phyloP scores from a whole-genome alignment of 108 stramenopile species.

The Parietichytrium sp. region DNA sequence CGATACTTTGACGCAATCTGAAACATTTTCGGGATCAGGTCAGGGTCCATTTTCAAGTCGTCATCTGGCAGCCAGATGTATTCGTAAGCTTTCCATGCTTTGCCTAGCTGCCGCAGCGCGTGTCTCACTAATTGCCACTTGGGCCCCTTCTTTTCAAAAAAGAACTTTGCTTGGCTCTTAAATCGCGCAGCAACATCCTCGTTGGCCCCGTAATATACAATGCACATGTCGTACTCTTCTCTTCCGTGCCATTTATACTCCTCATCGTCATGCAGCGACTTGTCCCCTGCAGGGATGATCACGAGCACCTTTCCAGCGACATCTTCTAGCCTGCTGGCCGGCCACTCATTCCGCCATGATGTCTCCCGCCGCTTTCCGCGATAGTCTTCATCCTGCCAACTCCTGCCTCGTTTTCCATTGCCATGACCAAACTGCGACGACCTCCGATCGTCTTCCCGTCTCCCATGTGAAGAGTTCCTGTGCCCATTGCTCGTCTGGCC shows the following conservation, averaged over 20 bases:
- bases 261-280: background rate
- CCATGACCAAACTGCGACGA: too few relatives aligned
- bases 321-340: background rate
- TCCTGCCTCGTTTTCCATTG: too few relatives aligned
- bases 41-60: background rate
- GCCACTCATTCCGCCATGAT: too few relatives aligned
- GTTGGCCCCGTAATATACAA: background rate
- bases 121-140: background rate
- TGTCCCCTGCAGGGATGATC: constrained; percentile 2
- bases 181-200: background rate
- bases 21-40: background rate
- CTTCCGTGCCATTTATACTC: background rate
- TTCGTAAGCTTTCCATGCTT: background rate
- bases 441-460: too few relatives aligned
- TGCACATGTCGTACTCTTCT: background rate
- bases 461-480: too few relatives aligned
- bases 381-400: too few relatives aligned
- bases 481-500: too few relatives aligned
- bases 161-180: background rate
- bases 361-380: too few relatives aligned
- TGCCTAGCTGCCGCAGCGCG: background rate
- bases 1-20: background rate
- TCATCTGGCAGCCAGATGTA: constrained; percentile 35
- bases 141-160: background rate
- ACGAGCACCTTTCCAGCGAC: background rate